Base-by-base conservation (phyloP, 2,329 filamentous ascomycete species). In the Xylaria multiplex region DNA sequence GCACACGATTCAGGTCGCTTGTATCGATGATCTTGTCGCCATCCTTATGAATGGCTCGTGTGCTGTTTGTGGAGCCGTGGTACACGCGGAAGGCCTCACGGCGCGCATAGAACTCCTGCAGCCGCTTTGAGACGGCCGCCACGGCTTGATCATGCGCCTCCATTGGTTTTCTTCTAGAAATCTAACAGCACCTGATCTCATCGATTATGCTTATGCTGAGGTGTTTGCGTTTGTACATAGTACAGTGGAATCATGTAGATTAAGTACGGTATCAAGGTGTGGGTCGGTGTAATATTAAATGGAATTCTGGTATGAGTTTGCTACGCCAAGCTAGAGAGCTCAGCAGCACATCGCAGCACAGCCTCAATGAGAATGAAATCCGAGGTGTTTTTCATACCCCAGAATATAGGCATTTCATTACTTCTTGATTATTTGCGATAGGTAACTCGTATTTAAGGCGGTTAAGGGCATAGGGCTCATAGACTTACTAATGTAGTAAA, bases 11-110 rank as follows among this genome's bases (percentile, higher is more conserved):
- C 9, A 94, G 84, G 3, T 76, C 74, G 77, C 88, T 90, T 43
- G 90, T 93, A 76, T 93, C 90, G 62, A 94, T 82, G 9, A 88
- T 85, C 71, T 86, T 86, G 74, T 83, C 82, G 13, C 77, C 75
- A 52, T 77, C 78, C 35, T 82, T 82, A 22, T 81, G 79, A 7
- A 83, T 83, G 30, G 84, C 84, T 7, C 91, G 88, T 43, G 91
- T 93, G 77, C 88, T 92, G 79, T 92, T 93, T 30, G 91, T 93
- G 0, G 90, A 88, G 67, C 91, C 91, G 78, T 93, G 91, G 72
- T 88, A 91, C 74, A 93, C 89, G n/a, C 90, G 85, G 78, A 92
- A 93, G 2, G 89, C 86, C 74, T 81, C 77, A 64, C 80, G 76
- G 7, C 71, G 75, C 2, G 77, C 73, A 59, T 82, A 75, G 70